phyloP scores from a whole-genome alignment of 1,284 basidiomycete genomes.

The Vanrija humicola region DNA sequence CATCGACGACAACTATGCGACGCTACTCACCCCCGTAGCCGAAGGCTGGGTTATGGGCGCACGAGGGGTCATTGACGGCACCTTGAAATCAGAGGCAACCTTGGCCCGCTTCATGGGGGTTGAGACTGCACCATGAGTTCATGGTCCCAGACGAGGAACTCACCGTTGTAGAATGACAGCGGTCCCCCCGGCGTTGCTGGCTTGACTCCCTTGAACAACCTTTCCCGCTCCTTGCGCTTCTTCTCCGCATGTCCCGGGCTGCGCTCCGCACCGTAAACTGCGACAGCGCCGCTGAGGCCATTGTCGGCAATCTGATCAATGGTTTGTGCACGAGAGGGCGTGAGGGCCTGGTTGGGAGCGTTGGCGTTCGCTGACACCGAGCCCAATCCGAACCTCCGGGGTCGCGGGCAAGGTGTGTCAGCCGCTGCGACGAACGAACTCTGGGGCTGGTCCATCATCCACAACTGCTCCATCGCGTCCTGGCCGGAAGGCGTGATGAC shows the following conservation, averaged over 20 bases:
- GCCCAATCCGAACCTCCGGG: not conserved
- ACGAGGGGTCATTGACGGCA: not conserved
- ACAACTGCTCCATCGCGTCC: not conserved
- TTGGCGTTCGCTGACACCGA: too few relatives aligned
- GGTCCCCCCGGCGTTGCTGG: conserved; percentile 23
- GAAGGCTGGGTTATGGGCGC: not conserved
- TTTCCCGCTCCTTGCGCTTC: conserved; percentile 26
- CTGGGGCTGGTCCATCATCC: too few relatives aligned
- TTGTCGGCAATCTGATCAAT: conserved; percentile 15
- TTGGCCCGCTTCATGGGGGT: not conserved
- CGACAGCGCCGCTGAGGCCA: conserved; percentile 9
- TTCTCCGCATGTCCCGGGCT: conserved; percentile 15
- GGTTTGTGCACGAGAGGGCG: not conserved
- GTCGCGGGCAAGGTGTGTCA: not conserved
- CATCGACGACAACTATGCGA: too few relatives aligned
- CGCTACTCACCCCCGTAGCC: not conserved
- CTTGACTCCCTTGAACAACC: conserved; percentile 28
- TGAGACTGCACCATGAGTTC: not conserved
- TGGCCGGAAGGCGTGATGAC: not conserved
- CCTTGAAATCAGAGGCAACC: conserved; percentile 3
- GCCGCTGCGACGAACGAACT: too few relatives aligned
- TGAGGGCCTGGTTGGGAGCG: not conserved
- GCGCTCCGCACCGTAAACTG: conserved; percentile 2
- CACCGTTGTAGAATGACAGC: conserved; percentile 28
- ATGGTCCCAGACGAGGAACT: too few relatives aligned